Base-by-base conservation (phyloP, 768 basidiomycete genomes). In the Boletus reticuloceps region DNA sequence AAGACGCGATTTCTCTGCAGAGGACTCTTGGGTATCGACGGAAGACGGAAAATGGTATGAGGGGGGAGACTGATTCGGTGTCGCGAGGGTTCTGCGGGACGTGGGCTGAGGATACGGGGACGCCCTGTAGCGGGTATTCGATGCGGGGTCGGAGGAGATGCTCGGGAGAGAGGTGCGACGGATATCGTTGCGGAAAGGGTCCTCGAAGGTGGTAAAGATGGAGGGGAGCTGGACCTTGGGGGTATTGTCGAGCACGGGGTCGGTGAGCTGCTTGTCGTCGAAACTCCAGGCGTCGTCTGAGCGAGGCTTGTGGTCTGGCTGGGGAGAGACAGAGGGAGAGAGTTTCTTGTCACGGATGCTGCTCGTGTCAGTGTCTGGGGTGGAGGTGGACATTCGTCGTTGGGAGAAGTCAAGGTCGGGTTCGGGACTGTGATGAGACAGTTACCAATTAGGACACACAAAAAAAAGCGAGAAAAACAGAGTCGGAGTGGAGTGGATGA, bases 301-400 rank as follows among this genome's bases (percentile, higher is more conserved):
- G 46, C 81, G 77, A 25, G 75, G 59, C 52, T 79, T 81, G 43
- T 20, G 39, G 70, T 82, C 84, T 2, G 79, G 76, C 59, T 77
- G 77, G 5, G 79, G 84, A 42, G 64, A 72, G 19, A 55, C 55
- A 3, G 81, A 81, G 47, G 86, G 83, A 1, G 85, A 82, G 5
- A 77, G 71, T 54, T 81, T 84, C 66, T 86, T 89, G 63, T 88
- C 86, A 10, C 74, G 76, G 55, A 78, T 73, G 68, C 76, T 80
- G 73, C 77, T 80, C 2, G 66, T 37, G 72, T 90, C 88, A 3
- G 72, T 76, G 73, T 88, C 87, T 38, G 84, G 79, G 48, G 83
- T 85, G 59, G 86, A 88, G 69, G 81, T 79, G 71, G 89, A 90
- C 89, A 91, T 90, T 66, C 88, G 86, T 66, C 88, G 80, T 53